Percentiles rank a stretch among this genome's conserved stretches.
These are phyloP conservation scores for Dothideomycetes sp. DNA, from an alignment of 2,329 filamentous ascomycete genomes.

Conservation along the genomic window DNA sequence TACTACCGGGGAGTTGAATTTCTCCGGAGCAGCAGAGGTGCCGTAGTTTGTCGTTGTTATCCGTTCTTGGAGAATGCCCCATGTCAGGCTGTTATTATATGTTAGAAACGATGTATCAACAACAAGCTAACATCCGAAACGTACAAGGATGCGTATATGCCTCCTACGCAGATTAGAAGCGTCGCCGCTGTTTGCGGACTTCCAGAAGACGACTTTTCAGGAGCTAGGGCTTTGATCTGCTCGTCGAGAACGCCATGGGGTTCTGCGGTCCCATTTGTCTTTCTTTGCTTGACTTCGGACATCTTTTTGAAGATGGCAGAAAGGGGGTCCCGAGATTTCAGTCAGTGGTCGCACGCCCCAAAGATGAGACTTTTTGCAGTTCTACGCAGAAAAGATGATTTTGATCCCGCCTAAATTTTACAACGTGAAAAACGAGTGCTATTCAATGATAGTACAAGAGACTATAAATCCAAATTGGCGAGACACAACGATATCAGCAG, in stretches of 20 bases:
- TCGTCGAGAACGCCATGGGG: constrained; percentile 8
- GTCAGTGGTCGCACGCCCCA: not conserved
- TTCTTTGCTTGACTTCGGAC: constrained; percentile 7
- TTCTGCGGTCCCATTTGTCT: not conserved
- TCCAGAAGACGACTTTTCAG: constrained; percentile 7
- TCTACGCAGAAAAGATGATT: too few species aligned
- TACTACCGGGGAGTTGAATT: constrained; percentile 89
- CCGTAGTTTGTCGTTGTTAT: constrained; percentile 89
- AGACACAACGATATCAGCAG: not conserved
- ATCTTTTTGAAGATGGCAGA: not conserved
- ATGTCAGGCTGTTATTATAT: constrained; percentile 56
- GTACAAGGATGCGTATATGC: constrained; percentile 96
- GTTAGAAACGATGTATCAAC: too few species aligned
- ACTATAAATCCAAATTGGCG: not conserved
- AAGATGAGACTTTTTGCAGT: too few species aligned
- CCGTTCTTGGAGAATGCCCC: constrained; percentile 93
- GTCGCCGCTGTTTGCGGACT: constrained; percentile 38
- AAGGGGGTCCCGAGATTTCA: not conserved
- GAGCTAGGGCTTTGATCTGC: constrained; percentile 9
- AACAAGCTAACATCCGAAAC: too few species aligned
- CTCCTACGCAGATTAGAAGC: constrained; percentile 76
- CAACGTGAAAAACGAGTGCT: too few species aligned
- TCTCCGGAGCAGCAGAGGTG: constrained; percentile 46
- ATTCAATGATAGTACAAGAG: not conserved
- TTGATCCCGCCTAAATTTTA: too few species aligned